Evolutionary conservation across 2,329 filamentous ascomycete genomes (phyloP).

Genomic region (Conoideocrella luteorostrata): DNA sequence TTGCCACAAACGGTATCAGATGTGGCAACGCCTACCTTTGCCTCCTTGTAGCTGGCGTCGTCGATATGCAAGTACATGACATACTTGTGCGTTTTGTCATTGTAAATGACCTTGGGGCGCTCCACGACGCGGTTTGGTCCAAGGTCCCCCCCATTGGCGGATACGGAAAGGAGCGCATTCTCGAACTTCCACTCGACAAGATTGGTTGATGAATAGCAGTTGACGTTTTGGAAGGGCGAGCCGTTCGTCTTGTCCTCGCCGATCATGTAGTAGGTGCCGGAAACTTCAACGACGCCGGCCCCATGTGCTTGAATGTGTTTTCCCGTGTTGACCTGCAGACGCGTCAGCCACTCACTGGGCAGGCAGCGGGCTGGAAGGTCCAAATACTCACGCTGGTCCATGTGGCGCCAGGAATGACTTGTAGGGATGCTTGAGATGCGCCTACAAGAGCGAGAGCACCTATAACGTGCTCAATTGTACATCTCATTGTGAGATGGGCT

Average conservation of each 20-base stretch:
- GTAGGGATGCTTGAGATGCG: constrained; percentile 13
- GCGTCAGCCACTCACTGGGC: too few relatives aligned
- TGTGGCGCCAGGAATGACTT: constrained; percentile 37
- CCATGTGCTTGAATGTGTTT: constrained; percentile 62
- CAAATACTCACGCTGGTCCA: constrained; percentile 35
- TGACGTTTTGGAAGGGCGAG: constrained; percentile 55
- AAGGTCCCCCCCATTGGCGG: constrained; percentile 43
- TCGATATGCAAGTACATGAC: constrained; percentile 69
- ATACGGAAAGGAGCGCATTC: constrained; percentile 50
- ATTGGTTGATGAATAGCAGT: constrained; percentile 59
- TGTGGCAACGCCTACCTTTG: constrained; percentile 58
- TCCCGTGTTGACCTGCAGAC: constrained; percentile 33
- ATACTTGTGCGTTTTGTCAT: constrained; percentile 55
- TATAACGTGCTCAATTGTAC: background rate
- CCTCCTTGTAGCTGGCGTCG: constrained; percentile 52
- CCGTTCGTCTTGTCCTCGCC: constrained; percentile 65
- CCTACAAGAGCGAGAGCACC: background rate
- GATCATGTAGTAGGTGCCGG: constrained; percentile 57
- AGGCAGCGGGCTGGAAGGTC: constrained; percentile 24
- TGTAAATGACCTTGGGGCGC: constrained; percentile 63
- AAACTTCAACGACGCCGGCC: constrained; percentile 53
- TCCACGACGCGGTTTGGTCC: constrained; percentile 59
- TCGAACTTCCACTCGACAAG: constrained; percentile 59
- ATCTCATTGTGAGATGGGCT: background rate
- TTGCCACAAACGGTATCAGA: constrained; percentile 52